Percentiles rank a stretch among this genome's conserved stretches.
phyloP scores from a whole-genome alignment of 208 protist genomes.

The Chromosphaera perkinsii region DNA sequence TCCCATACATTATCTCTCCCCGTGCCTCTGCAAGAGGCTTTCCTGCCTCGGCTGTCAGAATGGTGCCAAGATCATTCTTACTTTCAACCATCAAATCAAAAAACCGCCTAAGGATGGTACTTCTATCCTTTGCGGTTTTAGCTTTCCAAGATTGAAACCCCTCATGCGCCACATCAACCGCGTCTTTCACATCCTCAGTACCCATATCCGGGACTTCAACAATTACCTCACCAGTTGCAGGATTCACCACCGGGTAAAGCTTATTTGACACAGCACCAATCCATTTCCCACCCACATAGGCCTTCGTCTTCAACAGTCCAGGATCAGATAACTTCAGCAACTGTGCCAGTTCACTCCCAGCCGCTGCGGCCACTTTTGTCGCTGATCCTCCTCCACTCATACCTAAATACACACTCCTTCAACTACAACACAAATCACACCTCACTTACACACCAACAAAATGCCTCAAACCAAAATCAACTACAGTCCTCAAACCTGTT shows the following conservation, averaged over 20 bases:
- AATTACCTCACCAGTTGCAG: slow-evolving; percentile 4
- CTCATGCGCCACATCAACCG: slow-evolving; percentile 19
- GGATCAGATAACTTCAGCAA: too few relatives aligned
- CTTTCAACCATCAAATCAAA: slow-evolving; percentile 23
- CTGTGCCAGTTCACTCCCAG: too few relatives aligned
- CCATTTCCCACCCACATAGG: too few relatives aligned
- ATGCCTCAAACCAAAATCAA: too few relatives aligned
- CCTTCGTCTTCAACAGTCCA: too few relatives aligned
- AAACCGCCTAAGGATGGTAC: background rate
- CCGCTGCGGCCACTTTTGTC: too few relatives aligned
- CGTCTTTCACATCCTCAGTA: slow-evolving; percentile 1
- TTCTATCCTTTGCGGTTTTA: slow-evolving; percentile 16
- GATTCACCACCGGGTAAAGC: background rate
- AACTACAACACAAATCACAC: too few relatives aligned
- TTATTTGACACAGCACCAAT: background rate
- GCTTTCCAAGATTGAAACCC: slow-evolving; percentile 1
- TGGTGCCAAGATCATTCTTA: slow-evolving; percentile 28
- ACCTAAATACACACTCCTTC: too few relatives aligned
- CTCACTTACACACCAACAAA: too few relatives aligned
- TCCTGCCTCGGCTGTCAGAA: slow-evolving; percentile 50
- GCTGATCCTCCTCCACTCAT: too few relatives aligned
- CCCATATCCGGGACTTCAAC: slow-evolving; percentile 20
- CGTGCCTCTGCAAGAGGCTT: slow-evolving; percentile 49
- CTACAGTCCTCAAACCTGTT: too few relatives aligned
- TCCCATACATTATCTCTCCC: slow-evolving; percentile 46